Evolutionary conservation across 2,329 filamentous ascomycete genomes (phyloP).

Genomic region (Mycogone perniciosa): DNA sequence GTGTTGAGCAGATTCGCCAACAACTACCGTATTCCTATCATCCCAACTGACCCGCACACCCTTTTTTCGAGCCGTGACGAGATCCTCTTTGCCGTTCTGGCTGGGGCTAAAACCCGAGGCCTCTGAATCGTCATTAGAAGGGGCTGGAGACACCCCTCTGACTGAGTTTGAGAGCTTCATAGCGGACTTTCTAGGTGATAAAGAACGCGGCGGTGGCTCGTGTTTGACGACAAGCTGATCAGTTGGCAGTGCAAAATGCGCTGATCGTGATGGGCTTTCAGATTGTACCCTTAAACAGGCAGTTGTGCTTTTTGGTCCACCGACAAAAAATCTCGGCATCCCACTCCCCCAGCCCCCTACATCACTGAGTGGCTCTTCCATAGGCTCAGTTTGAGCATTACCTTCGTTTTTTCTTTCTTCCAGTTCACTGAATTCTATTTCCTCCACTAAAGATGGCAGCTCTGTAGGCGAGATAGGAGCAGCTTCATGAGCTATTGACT

Average conservation of each 20-base stretch:
- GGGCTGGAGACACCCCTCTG: conserved; percentile 37
- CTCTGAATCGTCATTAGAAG: conserved; percentile 44
- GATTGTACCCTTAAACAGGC: conserved; percentile 35
- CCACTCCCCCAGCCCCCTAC: no score
- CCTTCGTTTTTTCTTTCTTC: no score
- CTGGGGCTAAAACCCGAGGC: conserved; percentile 27
- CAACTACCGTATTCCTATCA: conserved; percentile 52
- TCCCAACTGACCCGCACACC: conserved; percentile 73
- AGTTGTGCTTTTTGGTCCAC: no score
- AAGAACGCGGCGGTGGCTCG: conserved; percentile 61
- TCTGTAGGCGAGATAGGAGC: no score
- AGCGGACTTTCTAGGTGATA: conserved; percentile 72
- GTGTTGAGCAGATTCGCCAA: conserved; percentile 40
- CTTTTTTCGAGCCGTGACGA: conserved; percentile 48
- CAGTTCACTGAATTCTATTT: no score
- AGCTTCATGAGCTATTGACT: no score
- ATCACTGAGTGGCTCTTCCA: no score
- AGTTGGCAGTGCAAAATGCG: conserved; percentile 57
- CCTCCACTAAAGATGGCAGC: no score
- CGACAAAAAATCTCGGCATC: no score
- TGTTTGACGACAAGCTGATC: conserved; percentile 55
- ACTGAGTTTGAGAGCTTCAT: conserved; percentile 57
- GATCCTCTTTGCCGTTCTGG: conserved; percentile 30
- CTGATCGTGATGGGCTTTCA: conserved; percentile 59
- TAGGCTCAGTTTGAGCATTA: no score